Conservation (phyloP, 108 stramenopile genomes). For the Hondaea fermentalgiana region DNA sequence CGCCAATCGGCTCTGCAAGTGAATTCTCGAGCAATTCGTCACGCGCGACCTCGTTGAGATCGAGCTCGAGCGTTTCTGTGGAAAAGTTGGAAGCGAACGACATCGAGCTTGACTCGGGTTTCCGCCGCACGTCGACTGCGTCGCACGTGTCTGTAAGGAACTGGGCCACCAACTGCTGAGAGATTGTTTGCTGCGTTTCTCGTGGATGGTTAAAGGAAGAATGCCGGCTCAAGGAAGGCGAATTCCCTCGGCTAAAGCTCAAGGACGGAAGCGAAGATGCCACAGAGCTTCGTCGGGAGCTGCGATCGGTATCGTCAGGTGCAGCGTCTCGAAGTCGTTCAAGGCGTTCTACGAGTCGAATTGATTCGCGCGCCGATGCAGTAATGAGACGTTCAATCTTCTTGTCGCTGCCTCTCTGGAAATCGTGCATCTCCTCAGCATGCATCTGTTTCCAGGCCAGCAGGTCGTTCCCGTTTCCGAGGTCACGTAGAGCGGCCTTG, state of each 20-base stretch:
- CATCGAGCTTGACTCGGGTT: not conserved
- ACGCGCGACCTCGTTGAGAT: not conserved
- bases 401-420: not conserved
- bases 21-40: not conserved
- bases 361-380: not conserved
- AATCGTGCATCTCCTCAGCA: not conserved
- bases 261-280: not conserved
- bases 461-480: not conserved
- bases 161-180: not conserved
- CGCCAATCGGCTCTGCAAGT: too few species aligned
- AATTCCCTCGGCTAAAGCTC: not conserved
- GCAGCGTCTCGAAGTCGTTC: not conserved
- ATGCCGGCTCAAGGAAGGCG: not conserved
- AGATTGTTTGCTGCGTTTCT: not conserved
- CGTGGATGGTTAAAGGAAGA: not conserved
- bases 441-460: not conserved
- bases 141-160: not conserved
- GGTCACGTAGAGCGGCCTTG: not conserved
- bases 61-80: conserved; percentile 6
- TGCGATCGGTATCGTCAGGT: not conserved
- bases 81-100: not conserved
- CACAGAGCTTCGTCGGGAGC: not conserved
- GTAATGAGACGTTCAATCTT: too few species aligned
- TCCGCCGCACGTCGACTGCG: not conserved
- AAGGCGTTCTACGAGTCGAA: not conserved